Evolutionary conservation across 768 basidiomycete species (phyloP), one percentile per base, ranked within the genome.

Genomic region (Macrolepiota fuliginosa): DNA sequence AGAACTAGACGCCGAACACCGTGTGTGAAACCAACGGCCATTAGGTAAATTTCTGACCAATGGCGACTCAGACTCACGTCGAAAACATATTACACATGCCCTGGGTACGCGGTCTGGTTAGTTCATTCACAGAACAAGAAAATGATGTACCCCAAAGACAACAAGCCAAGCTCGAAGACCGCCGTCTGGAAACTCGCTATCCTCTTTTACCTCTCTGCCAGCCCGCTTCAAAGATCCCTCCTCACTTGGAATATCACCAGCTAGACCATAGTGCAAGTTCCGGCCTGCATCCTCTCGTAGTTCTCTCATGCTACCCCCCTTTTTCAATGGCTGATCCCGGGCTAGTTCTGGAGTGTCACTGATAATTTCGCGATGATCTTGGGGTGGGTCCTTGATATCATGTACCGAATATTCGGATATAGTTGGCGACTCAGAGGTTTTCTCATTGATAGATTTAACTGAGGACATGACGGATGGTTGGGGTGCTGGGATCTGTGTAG

Each of bases 81-180:
- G 79, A 71, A 62, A 80, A 81, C 6, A 78, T 74, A 58, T 75
- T 79, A 54, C 76, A 79, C 77, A 80, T 79, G 6, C 74, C 79
- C 79, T 81, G 42, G 32, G 22, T 25, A 35, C 13, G 7, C 29
- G 7, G 7, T 35, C 27, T 39, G 50, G 56, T 51, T 3, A 17
- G 36, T 0, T 1, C 10, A 42, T 39, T 25, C 29, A 27, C 35
- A 25, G 27, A 47, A 29, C 27, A 63, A 29, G 36, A 35, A 15
- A 7, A 32, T 32, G 39, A 70, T 77, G 54, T 62, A 81, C 80
- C 64, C 79, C 80, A 52, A 70, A 66, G 24, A 81, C 76, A 45
- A 81, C 72, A 19, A 80, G 60, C 80, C 80, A 81, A 15, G 80
- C 80, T 60, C 70, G 67, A 36, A 74, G 67, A 0, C 80, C 79